Evolutionary conservation across 495 filamentous ascomycete species (phyloP).

Genomic region (Massariosphaeria phaeospora): DNA sequence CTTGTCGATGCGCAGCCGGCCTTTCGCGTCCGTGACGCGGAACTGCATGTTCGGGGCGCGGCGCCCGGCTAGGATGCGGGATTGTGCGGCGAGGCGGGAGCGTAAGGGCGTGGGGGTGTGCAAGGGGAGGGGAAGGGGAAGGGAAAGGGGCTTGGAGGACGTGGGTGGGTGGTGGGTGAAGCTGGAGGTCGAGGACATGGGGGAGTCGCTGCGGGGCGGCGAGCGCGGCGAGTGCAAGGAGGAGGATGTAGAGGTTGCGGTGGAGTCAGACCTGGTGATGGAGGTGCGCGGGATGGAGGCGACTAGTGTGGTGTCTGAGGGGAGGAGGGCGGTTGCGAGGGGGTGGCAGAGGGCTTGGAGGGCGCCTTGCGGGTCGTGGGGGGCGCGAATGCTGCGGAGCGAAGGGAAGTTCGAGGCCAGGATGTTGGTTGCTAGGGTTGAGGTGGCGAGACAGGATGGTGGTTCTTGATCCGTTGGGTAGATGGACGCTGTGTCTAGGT

Average conservation of each 20-base stretch:
- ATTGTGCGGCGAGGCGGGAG: conserved; percentile 34
- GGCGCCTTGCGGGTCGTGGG: conserved; percentile 35
- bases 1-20: conserved; percentile 43
- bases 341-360: conserved; percentile 38
- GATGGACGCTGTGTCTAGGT: conserved; percentile 54
- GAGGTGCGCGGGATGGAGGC: conserved; percentile 9
- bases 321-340: conserved; percentile 22
- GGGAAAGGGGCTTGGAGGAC: background rate
- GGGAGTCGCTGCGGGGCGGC: background rate
- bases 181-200: background rate
- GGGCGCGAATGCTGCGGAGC: conserved; percentile 60
- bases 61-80: conserved; percentile 50
- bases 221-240: background rate
- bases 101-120: background rate
- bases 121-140: background rate
- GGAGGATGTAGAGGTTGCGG: background rate
- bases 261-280: background rate
- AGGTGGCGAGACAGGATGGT: conserved; percentile 61
- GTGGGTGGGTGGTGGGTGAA: background rate
- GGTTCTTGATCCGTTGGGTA: conserved; percentile 72
- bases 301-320: conserved; percentile 14
- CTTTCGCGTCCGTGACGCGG: conserved; percentile 47
- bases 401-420: conserved; percentile 63
- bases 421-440: conserved; percentile 69
- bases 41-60: conserved; percentile 52